Conservation (phyloP, 2,329 filamentous ascomycete genomes). For the Hymenoscyphus salicellus region DNA sequence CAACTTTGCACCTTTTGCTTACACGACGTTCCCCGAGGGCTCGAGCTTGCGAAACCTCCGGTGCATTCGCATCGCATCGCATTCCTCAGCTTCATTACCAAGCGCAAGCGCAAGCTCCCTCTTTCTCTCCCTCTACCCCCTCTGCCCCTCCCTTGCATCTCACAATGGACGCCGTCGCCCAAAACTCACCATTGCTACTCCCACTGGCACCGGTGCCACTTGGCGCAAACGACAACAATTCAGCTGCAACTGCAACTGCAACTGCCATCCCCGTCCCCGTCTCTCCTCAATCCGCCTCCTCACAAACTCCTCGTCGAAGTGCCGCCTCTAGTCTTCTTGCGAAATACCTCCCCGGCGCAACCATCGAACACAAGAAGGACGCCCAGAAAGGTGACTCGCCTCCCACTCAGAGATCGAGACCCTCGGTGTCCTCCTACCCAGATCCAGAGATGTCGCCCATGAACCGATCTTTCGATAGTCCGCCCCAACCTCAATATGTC, state of each 20-base stretch:
- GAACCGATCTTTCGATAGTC: constrained; percentile 10
- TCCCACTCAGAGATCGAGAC: neutral
- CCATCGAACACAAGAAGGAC: constrained; percentile 33
- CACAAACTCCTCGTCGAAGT: constrained; percentile 8
- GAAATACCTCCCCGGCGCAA: constrained; percentile 29
- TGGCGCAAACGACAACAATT: neutral
- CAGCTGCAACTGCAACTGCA: neutral
- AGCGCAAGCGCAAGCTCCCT: neutral
- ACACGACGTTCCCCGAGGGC: neutral
- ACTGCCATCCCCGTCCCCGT: neutral
- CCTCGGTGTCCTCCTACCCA: constrained; percentile 14
- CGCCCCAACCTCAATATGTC: neutral
- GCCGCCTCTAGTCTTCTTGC: constrained; percentile 31
- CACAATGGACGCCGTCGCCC: constrained; percentile 12
- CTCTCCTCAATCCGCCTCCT: constrained; percentile 2
- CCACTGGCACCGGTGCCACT: neutral
- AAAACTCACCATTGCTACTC: neutral
- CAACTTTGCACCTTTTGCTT: neutral
- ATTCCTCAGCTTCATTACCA: neutral
- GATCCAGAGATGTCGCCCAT: constrained; percentile 14
- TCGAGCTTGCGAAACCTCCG: neutral
- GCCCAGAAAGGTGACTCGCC: constrained; percentile 6
- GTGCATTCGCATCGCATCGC: neutral
- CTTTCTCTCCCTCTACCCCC: neutral
- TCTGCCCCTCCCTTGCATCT: neutral